These are phyloP conservation scores for Cutaneotrichosporon sp. DNA, from an alignment of 1,284 basidiomycete species.

Conservation along the genomic window DNA sequence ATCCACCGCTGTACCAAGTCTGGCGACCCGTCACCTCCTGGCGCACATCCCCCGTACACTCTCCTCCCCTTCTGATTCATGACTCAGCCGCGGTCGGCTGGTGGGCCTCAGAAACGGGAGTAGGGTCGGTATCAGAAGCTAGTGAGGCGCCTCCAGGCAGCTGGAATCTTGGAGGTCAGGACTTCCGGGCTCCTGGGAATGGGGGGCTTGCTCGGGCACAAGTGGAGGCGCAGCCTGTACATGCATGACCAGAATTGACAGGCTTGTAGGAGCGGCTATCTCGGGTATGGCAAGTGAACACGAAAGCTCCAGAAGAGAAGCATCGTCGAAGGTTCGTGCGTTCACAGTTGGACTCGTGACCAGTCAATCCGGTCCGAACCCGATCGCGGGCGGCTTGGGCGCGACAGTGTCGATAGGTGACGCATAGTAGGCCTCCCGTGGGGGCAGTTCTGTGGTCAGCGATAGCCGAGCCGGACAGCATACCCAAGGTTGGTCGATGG, in stretches of 20 bases:
- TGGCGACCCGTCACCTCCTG: neutral
- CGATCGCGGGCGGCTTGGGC: neutral
- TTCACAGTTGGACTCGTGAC: conserved; percentile 4
- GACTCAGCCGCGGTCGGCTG: neutral
- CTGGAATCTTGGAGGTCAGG: neutral
- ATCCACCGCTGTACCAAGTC: neutral
- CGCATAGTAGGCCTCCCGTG: conserved; percentile 97
- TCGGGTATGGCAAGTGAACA: neutral
- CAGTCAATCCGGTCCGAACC: conserved; percentile 17
- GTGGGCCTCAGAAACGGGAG: neutral
- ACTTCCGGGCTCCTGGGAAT: too few relatives aligned
- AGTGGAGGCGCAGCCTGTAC: neutral
- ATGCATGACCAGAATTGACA: neutral
- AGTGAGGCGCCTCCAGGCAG: too few relatives aligned
- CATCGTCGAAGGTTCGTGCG: neutral
- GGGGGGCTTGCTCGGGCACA: too few relatives aligned
- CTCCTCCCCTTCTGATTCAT: neutral
- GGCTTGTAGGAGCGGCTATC: neutral
- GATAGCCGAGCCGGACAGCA: conserved; percentile 14
- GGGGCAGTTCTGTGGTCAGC: conserved; percentile 71
- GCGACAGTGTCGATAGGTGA: conserved; percentile 58
- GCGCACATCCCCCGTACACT: neutral
- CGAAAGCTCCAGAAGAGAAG: neutral
- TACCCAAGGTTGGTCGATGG: conserved; percentile 90
- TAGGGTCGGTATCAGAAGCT: neutral